Percentiles rank a stretch among this genome's conserved stretches.
Evolutionary conservation across 805 yeast genomes (phyloP).

Genomic region (Blastobotrys muscicola): DNA sequence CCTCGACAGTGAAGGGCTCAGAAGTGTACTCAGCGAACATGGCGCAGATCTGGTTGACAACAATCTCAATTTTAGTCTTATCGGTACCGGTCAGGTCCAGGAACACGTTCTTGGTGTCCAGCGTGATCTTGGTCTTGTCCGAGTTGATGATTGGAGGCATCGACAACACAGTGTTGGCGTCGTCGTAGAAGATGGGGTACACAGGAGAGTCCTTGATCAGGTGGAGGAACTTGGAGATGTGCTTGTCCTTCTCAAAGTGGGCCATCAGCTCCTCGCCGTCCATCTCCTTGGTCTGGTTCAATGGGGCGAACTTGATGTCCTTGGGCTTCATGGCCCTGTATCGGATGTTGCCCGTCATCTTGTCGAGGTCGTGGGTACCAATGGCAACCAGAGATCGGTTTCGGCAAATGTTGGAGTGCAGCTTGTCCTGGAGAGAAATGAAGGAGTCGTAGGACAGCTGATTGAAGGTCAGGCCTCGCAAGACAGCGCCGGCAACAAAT

Average conservation of each 20-base stretch:
- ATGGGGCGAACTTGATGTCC: slow-evolving; percentile 49
- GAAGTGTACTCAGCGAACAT: slow-evolving; percentile 89
- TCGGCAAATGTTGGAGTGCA: slow-evolving; percentile 92
- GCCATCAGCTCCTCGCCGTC: slow-evolving; percentile 76
- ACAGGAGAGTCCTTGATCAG: slow-evolving; percentile 83
- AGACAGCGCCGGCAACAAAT: slow-evolving; percentile 89
- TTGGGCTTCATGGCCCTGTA: slow-evolving; percentile 78
- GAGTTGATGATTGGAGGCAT: slow-evolving; percentile 97
- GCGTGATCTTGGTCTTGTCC: slow-evolving; percentile 76
- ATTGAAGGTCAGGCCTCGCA: slow-evolving; percentile 74
- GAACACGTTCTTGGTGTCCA: slow-evolving; percentile 79
- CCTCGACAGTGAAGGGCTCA: slow-evolving; percentile 79
- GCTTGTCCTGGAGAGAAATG: slow-evolving; percentile 90
- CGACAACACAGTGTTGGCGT: slow-evolving; percentile 69
- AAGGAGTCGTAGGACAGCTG: slow-evolving; percentile 86
- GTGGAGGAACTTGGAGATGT: slow-evolving; percentile 79
- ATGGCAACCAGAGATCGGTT: slow-evolving; percentile 95
- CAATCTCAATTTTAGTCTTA: slow-evolving; percentile 87
- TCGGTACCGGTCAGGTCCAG: slow-evolving; percentile 95
- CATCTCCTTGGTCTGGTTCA: slow-evolving; percentile 39
- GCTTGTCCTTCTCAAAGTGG: slow-evolving; percentile 83
- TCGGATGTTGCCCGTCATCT: slow-evolving; percentile 70
- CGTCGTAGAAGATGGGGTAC: slow-evolving; percentile 82
- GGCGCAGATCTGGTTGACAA: slow-evolving; percentile 83
- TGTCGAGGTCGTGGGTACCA: slow-evolving; percentile 94